Evolutionary conservation across 345 rosid genomes (phyloP), one percentile per base, ranked within the genome.

Genomic region (Bruguiera parviflora): DNA sequence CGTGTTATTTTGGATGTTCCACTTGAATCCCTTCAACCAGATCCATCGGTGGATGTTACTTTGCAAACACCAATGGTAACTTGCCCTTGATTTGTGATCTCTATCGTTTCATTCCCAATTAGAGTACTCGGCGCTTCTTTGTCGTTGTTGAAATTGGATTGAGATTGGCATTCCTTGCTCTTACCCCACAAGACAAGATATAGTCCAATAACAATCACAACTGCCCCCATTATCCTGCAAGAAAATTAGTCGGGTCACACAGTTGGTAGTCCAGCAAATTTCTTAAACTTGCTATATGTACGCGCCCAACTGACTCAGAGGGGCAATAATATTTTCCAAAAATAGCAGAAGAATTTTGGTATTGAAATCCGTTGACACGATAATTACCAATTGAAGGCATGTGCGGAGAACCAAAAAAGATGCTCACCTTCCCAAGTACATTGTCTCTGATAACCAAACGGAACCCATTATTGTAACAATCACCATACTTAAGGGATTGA

Each of bases 121-220:
- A 33, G 31, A 21, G 15, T 13, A 8, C 6, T 56, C 0, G 59
- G 28, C 9, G 16, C 28, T 56, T 56, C 59, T 5, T 21, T 56
- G n/a, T 27, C 58, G 29, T 55, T 33, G 46, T 51, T 22, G 52
- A 43, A 31, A 24, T 56, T 24, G 27, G 79, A 58, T 55, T 55
- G 53, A 22, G 64, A 51, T 68, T 77, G 73, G 74, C 37, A 33
- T 33, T 92, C 98, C 71, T 84, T 85, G 75, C 86, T 81, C 64
- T 89, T 87, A 7, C 96, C 96, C 98, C 96, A 92, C 28, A 92
- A 73, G 43, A 90, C 89, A 8, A 86, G 63, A 35, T 92, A 90
- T 15, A 92, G 78, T 6, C 98, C 98, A 21, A 74, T 56, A 5
- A 88, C 85, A 70, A 92, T 88, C 55, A 83, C 86, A 5, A 75